Evolutionary conservation across 371 early-diverging fungal species (phyloP).

Genomic region (Rhizomucor pusillus): DNA sequence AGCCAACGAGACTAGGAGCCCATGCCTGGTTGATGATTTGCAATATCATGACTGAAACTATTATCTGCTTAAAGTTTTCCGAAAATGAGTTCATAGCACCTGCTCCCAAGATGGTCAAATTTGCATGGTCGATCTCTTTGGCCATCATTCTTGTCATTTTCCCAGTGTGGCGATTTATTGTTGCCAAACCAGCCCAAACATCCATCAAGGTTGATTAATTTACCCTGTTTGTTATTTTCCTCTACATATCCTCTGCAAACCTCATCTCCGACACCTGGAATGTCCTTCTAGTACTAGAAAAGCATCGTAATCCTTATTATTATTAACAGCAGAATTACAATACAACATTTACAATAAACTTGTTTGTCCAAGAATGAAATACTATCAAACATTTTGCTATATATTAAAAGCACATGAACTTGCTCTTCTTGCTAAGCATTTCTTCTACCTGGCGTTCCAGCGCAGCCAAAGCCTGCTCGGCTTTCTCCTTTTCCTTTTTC

Average conservation of each 20-base stretch:
- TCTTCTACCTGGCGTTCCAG: slow-evolving; percentile 31
- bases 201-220: too few relatives aligned
- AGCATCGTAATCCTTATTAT: too few relatives aligned
- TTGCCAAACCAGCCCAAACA: background rate
- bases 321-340: too few relatives aligned
- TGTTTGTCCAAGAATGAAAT: too few relatives aligned
- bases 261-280: too few relatives aligned
- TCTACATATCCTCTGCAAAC: too few relatives aligned
- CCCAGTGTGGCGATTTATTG: background rate
- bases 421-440: slow-evolving; percentile 30
- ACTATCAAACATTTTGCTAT: background rate
- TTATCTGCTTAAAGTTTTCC: slow-evolving; percentile 89
- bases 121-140: slow-evolving; percentile 65
- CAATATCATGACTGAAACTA: slow-evolving; percentile 82
- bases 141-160: background rate
- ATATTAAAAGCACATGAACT: slow-evolving; percentile 36
- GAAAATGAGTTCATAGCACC: slow-evolving; percentile 83
- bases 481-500: slow-evolving; percentile 22
- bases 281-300: too few relatives aligned
- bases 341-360: too few relatives aligned
- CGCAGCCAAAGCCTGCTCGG: slow-evolving; percentile 19
- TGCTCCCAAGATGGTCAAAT: slow-evolving; percentile 70
- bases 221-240: too few relatives aligned
- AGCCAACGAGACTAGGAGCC: slow-evolving; percentile 78
- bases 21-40: slow-evolving; percentile 90